Conservation (phyloP, 2,329 filamentous ascomycete genomes). For the Cryphonectria japonica region DNA sequence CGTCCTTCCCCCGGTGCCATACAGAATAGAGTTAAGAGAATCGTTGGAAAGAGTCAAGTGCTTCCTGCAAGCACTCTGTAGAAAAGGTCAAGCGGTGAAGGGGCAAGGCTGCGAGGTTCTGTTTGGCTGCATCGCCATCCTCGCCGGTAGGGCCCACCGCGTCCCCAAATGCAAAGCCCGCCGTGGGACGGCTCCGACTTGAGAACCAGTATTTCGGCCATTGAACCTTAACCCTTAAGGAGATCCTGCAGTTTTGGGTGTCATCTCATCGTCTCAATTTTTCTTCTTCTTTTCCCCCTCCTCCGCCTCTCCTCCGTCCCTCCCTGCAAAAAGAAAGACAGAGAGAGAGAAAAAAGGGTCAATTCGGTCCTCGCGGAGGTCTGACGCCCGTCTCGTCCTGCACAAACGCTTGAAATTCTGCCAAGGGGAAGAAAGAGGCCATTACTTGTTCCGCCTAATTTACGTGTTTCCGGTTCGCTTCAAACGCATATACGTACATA, state of each 20-base stretch:
- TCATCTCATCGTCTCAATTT: neutral
- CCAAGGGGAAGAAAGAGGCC: neutral
- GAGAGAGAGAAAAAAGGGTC: neutral
- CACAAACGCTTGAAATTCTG: neutral
- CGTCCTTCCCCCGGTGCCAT: neutral
- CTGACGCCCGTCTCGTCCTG: neutral
- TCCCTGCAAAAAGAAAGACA: too few species aligned
- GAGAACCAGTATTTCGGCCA: conserved; percentile 33
- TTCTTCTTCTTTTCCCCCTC: too few species aligned
- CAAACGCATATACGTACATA: neutral
- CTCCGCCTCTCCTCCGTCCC: too few species aligned
- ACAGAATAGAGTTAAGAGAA: conserved; percentile 17
- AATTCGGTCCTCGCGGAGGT: neutral
- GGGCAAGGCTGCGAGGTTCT: conserved; percentile 39
- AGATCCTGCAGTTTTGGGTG: conserved; percentile 24
- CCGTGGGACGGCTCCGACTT: conserved; percentile 20
- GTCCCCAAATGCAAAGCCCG: neutral
- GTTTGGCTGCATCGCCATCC: conserved; percentile 40
- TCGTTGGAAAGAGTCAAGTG: conserved; percentile 19
- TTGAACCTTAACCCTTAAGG: neutral
- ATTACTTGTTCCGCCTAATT: neutral
- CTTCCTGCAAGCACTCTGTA: conserved; percentile 32
- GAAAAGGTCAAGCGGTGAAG: conserved; percentile 41
- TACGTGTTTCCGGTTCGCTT: neutral
- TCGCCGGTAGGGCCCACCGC: conserved; percentile 27